Evolutionary conservation across 1,284 basidiomycete species (phyloP).

Genomic region (Apiotrichum domesticum): DNA sequence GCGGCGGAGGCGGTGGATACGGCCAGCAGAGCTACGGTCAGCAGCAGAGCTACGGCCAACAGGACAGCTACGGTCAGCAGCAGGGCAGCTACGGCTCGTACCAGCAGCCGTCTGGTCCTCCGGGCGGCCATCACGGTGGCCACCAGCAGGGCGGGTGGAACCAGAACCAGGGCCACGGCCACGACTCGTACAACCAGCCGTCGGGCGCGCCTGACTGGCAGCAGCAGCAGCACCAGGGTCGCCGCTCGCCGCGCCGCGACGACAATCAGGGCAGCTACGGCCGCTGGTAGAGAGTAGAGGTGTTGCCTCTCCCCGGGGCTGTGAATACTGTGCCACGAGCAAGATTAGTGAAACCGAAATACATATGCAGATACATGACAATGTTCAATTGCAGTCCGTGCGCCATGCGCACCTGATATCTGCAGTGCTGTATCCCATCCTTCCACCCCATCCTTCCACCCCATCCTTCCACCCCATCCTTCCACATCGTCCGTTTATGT

Average conservation of each 20-base stretch:
- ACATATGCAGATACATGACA: too few relatives aligned
- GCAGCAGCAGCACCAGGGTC: neutral
- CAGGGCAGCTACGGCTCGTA: conserved; percentile 1
- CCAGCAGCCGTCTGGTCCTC: conserved; percentile 1
- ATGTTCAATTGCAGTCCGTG: too few relatives aligned
- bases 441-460: too few relatives aligned
- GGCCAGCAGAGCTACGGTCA: neutral
- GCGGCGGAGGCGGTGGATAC: neutral
- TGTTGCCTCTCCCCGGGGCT: too few relatives aligned
- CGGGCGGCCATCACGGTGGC: neutral
- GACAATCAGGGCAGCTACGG: conserved; percentile 1
- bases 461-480: too few relatives aligned
- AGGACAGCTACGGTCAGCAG: neutral
- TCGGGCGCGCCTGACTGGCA: conserved; percentile 1
- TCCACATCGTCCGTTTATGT: too few relatives aligned
- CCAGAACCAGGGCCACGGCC: neutral
- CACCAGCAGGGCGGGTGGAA: neutral
- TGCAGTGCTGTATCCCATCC: too few relatives aligned
- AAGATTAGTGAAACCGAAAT: too few relatives aligned
- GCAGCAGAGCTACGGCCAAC: neutral
- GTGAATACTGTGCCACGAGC: too few relatives aligned
- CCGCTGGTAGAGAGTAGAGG: neutral
- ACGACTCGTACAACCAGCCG: neutral
- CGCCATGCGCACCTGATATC: too few relatives aligned
- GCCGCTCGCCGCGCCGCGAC: neutral